Evolutionary conservation across 2,329 filamentous ascomycete genomes (phyloP).

Genomic region (Penicillium sp.): DNA sequence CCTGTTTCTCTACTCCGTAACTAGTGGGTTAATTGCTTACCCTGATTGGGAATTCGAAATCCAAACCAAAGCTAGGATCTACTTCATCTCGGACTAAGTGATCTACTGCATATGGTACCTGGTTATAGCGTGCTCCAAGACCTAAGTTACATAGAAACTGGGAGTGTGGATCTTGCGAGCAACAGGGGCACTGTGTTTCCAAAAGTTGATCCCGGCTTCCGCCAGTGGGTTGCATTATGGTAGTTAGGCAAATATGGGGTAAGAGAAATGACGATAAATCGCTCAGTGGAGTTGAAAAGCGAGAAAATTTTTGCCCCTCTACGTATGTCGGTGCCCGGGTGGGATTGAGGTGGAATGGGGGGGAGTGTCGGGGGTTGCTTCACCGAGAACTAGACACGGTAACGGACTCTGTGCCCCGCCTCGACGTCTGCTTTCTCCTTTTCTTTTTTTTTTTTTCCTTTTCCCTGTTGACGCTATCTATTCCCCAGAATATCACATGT

Average conservation of each 20-base stretch:
- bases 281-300: slow-evolving; percentile 4
- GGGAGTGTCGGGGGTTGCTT: slow-evolving; percentile 2
- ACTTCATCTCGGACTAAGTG: slow-evolving; percentile 2
- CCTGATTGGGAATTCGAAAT: too few species aligned
- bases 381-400: slow-evolving; percentile 18
- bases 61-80: background rate
- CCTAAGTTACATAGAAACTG: background rate
- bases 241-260: slow-evolving; percentile 5
- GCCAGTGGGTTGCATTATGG: slow-evolving; percentile 1
- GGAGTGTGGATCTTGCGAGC: background rate
- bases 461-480: background rate
- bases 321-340: background rate
- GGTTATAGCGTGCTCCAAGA: background rate
- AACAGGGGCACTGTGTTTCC: background rate
- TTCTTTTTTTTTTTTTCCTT: background rate
- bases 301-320: background rate
- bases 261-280: slow-evolving; percentile 5
- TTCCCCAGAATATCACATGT: slow-evolving; percentile 7
- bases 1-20: background rate
- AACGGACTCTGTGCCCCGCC: background rate
- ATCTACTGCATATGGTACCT: slow-evolving; percentile 8
- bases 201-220: background rate
- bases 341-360: background rate
- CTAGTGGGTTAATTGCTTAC: too few species aligned
- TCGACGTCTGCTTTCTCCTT: background rate